Base-by-base conservation (phyloP, 106 monocot species). In the Acorus calamus region DNA sequence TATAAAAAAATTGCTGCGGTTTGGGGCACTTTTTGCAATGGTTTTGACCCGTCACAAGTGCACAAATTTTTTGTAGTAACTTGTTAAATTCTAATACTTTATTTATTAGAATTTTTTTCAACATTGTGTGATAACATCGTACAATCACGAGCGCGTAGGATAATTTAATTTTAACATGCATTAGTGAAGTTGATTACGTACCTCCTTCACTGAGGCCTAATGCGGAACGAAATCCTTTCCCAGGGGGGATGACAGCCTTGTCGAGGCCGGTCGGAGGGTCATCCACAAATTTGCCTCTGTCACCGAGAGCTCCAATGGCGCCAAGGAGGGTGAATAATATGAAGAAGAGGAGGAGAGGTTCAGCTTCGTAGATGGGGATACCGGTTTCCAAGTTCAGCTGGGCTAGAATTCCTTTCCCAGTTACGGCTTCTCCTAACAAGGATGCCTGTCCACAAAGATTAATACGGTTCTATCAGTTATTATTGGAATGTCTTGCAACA, bases 311-410 rank as follows among this genome's bases (percentile, higher is more conserved):
- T 54, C 94, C 94, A 6, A 94, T 94, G n/a, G 94, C 94, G 54
- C 94, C 94, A 1, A 94, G 94, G 44, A 94, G 89, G 14, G 94
- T 94, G 78, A 94, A 94, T 71, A 94, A 89, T 69, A 90, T 94
- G 82, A 94, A 94, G 90, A 94, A 94, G 54, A 94, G 77, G 49
- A 94, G 82, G 7, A 94, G 87, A 2, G 94, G 94, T 73, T 94
- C 94, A 0, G 94, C 89, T 60, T 94, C 94, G 51, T 94, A 94
- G 71, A 94, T 94, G 1, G 94, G 94, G 44, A 94, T 84, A n/a
- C 89, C 94, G 0, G 94, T 94, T 59, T 94, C 94, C 48, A 90
- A 66, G 53, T 94, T 94, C 51, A 94, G 72, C 59, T 94, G 94
- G n/a, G 86, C 62, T 5, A 94, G 80, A 49, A 94, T 94, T 41